Conservation (phyloP, 2,329 filamentous ascomycete genomes). For the Fusarium solani-melongenae region DNA sequence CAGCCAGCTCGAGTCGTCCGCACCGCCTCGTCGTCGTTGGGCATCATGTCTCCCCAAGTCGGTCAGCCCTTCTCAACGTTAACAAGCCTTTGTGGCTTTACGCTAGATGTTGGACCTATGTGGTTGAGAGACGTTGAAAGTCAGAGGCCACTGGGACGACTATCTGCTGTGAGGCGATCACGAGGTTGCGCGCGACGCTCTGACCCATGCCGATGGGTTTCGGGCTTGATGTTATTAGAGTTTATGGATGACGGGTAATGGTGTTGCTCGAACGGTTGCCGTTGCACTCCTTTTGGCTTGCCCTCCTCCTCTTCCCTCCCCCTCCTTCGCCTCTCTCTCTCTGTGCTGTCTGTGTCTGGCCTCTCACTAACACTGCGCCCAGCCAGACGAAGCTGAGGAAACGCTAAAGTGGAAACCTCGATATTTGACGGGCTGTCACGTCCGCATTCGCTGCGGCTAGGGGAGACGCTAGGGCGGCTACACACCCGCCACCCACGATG, state of each 20-base stretch:
- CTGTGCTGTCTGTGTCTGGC: background rate
- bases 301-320: background rate
- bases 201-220: constrained; percentile 44
- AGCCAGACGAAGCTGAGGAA: constrained; percentile 25
- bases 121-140: constrained; percentile 39
- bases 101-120: constrained; percentile 25
- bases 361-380: background rate
- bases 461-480: constrained; percentile 43
- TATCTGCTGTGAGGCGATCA: constrained; percentile 34
- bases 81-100: constrained; percentile 31
- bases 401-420: constrained; percentile 28
- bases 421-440: constrained; percentile 42
- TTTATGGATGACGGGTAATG: constrained; percentile 38
- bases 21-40: constrained; percentile 4
- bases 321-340: background rate
- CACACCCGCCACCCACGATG: constrained; percentile 43
- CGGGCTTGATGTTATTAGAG: constrained; percentile 41
- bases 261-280: constrained; percentile 17
- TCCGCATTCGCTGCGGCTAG: constrained; percentile 40
- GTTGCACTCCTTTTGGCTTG: constrained; percentile 28
- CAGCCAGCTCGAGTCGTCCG: constrained; percentile 1
- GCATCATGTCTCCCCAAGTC: constrained; percentile 14
- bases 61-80: constrained; percentile 32
- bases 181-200: constrained; percentile 38
- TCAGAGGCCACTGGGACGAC: constrained; percentile 37